Base-by-base conservation (phyloP, 2,329 filamentous ascomycete genomes). In the Venturiaceae sp. region DNA sequence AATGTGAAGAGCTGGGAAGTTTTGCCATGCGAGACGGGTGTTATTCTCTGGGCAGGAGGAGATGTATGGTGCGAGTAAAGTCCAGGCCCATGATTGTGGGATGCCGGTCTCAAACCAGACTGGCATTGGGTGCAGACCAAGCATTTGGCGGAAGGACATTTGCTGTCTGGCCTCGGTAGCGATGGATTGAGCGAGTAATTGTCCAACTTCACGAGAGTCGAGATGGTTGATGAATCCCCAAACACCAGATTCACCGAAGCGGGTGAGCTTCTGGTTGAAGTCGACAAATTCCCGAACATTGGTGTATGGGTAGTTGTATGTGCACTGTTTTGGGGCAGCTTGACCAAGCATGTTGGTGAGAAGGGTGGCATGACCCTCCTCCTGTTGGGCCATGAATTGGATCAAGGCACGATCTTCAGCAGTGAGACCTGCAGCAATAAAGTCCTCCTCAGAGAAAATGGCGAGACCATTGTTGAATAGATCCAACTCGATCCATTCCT, bases 61-160 rank as follows among this genome's bases (percentile, higher is more conserved):
- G 70, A 95, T 92, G 71, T 91, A 91, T 0, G 88, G 90, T 0
- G 90, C 88, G 4, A 94, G 77, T 23, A 90, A 78, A 0, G 88
- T 87, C 90, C 90, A 95, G 0, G 85, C 83, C 88, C 89, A 95
- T 0, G 85, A 89, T 70, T 95, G 90, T 0, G 88, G 89, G 26
- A 92, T 84, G 39, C 88, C 88, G 5, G 83, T 78, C 66, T 89
- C 84, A 68, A 92, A 91, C 87, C 87, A 94, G 9, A 87, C 86
- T 0, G 88, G 87, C 86, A 90, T 89, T 23, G 90, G 86, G 72
- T 88, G 88, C 6, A 90, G 80, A 16, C 89, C 90, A 34, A 83
- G 79, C 69, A 94, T 90, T 68, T 94, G 89, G 21, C 90, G 85
- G 78, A 94, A 94, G 63, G 88, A 85, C 76, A 92, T 78, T 74